Percentiles rank a stretch among this genome's conserved stretches.
phyloP scores from a whole-genome alignment of 306 rosid genomes.

The Vigna unguiculata region DNA sequence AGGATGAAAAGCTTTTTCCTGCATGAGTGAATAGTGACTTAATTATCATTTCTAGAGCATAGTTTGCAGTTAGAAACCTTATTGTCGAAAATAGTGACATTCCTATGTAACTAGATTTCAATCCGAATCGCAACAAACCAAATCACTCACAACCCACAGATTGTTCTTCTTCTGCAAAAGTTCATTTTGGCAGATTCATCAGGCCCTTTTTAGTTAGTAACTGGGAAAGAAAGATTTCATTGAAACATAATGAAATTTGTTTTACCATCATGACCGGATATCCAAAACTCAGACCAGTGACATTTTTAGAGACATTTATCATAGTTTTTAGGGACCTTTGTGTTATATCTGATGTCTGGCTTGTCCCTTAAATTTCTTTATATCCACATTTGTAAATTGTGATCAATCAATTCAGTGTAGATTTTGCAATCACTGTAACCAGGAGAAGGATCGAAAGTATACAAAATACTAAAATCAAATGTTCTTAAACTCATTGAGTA shows the following conservation, averaged over 20 bases:
- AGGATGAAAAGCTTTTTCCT: too few relatives aligned
- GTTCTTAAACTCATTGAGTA: not conserved
- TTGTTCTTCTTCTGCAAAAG: not conserved
- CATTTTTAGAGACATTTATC: too few relatives aligned
- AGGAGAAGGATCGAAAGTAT: not conserved
- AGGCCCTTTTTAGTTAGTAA: not conserved
- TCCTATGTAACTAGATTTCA: too few relatives aligned
- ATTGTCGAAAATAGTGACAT: too few relatives aligned
- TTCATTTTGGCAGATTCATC: not conserved
- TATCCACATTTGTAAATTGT: not conserved
- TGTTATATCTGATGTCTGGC: not conserved
- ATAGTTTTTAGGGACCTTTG: not conserved
- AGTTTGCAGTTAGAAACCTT: too few relatives aligned
- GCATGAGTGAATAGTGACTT: too few relatives aligned
- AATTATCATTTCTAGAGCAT: too few relatives aligned
- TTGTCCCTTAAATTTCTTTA: not conserved
- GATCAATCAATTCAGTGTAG: not conserved
- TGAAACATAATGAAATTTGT: too few relatives aligned
- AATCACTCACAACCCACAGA: not conserved
- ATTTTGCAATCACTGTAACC: slow-evolving; percentile 22
- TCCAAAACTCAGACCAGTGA: too few relatives aligned
- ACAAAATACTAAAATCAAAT: not conserved
- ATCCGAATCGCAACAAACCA: too few relatives aligned
- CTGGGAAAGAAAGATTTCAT: too few relatives aligned
- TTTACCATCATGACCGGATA: not conserved